phyloP scores from a whole-genome alignment of 148 eudicot genomes.

The Vaccinium macrocarpon region DNA sequence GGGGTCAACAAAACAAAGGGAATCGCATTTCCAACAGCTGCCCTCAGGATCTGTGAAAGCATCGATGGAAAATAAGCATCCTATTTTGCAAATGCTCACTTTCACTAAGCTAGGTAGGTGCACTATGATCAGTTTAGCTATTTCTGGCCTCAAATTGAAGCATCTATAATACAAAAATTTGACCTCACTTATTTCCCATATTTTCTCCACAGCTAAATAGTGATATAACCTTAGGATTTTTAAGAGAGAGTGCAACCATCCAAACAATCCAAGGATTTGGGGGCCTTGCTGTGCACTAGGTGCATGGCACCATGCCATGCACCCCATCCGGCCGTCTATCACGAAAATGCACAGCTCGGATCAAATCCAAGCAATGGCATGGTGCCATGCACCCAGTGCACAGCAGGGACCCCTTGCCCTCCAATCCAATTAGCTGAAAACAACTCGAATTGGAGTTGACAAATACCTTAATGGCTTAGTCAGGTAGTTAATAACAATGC shows the following conservation, averaged over 20 bases:
- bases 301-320: too few relatives aligned
- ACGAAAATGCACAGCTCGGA: too few relatives aligned
- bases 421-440: not conserved
- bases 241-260: not conserved
- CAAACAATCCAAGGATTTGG: not conserved
- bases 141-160: not conserved
- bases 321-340: too few relatives aligned
- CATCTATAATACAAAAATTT: not conserved
- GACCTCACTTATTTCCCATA: not conserved
- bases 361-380: too few relatives aligned
- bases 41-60: not conserved
- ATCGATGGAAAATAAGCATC: not conserved
- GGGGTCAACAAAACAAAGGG: not conserved
- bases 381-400: too few relatives aligned
- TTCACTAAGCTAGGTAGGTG: constrained; percentile 4
- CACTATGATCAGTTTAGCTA: not conserved
- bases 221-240: not conserved
- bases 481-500: not conserved
- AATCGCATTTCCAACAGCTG: not conserved
- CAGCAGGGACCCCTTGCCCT: too few relatives aligned
- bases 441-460: not conserved
- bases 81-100: not conserved
- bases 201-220: not conserved
- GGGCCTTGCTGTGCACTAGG: too few relatives aligned
- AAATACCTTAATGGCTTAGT: not conserved